Conservation (phyloP, 2,329 filamentous ascomycete genomes). For the Elsinoe fawcettii region DNA sequence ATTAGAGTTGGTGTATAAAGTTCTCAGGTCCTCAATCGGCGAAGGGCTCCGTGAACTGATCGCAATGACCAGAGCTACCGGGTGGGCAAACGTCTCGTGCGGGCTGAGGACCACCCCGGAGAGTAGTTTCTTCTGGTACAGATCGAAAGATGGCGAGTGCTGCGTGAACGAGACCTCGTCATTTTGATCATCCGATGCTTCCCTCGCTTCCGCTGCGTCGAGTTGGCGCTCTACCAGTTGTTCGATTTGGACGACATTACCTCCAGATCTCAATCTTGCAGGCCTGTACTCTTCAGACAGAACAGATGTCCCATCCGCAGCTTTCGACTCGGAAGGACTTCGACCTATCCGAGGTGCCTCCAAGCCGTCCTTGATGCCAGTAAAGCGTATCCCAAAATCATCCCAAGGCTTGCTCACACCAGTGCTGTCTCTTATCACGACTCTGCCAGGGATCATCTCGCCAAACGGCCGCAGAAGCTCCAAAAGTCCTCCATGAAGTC, state of each 20-base stretch:
- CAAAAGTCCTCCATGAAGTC: constrained; percentile 72
- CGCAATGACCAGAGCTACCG: constrained; percentile 87
- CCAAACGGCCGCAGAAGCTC: constrained; percentile 86
- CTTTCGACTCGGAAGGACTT: constrained; percentile 23
- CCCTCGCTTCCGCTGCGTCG: constrained; percentile 57
- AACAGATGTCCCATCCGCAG: constrained; percentile 22
- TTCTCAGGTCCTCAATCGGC: constrained; percentile 79
- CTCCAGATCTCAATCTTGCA: constrained; percentile 37
- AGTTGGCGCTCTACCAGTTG: constrained; percentile 73
- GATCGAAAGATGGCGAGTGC: constrained; percentile 57
- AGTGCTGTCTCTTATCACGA: constrained; percentile 83
- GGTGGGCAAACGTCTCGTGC: constrained; percentile 90
- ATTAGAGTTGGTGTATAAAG: constrained; percentile 77
- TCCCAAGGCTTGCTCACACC: constrained; percentile 77
- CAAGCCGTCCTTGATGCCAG: constrained; percentile 54
- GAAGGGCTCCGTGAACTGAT: constrained; percentile 81
- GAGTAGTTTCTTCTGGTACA: constrained; percentile 76
- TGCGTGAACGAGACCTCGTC: constrained; percentile 23
- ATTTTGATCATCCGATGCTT: constrained; percentile 32
- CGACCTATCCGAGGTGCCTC: constrained; percentile 31
- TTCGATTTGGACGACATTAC: constrained; percentile 63
- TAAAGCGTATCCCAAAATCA: constrained; percentile 84
- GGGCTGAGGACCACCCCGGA: constrained; percentile 70
- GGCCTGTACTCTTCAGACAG: constrained; percentile 30
- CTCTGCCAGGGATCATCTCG: constrained; percentile 76